These are phyloP conservation scores for Leishmania guyanensis DNA, from an alignment of 208 protist species.

Conservation along the genomic window DNA sequence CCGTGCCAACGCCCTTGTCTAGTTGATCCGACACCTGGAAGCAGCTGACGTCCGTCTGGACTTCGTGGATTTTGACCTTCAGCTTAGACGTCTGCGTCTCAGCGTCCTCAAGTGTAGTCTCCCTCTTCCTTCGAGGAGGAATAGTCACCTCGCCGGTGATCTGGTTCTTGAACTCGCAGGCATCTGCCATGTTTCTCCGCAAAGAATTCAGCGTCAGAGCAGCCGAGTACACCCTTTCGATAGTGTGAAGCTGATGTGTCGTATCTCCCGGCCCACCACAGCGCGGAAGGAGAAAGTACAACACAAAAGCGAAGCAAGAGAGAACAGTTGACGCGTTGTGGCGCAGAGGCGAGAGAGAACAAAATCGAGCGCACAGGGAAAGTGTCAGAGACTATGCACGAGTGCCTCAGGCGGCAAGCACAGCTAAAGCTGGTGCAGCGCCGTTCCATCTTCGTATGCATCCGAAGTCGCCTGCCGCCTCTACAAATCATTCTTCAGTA, in stretches of 20 bases:
- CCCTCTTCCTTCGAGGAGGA: constrained; percentile 59
- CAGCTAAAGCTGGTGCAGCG: not conserved
- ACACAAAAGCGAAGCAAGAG: too few species aligned
- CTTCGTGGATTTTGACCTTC: constrained; percentile 33
- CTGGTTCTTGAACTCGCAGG: constrained; percentile 79
- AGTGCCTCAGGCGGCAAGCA: not conserved
- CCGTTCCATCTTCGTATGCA: not conserved
- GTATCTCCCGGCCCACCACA: not conserved
- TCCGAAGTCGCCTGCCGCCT: not conserved
- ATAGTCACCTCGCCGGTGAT: constrained; percentile 77
- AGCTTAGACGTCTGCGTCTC: constrained; percentile 59
- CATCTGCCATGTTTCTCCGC: constrained; percentile 35
- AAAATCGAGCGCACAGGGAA: not conserved
- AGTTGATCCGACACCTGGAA: constrained; percentile 52
- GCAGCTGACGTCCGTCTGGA: constrained; percentile 73
- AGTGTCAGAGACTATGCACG: not conserved
- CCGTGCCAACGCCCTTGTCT: constrained; percentile 75
- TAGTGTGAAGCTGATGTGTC: not conserved
- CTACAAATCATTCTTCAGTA: not conserved
- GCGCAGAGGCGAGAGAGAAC: not conserved
- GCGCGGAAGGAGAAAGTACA: not conserved
- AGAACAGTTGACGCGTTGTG: not conserved
- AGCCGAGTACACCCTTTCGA: not conserved
- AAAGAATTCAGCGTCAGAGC: not conserved
- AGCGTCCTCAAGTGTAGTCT: constrained; percentile 33